These are phyloP conservation scores for Globisporangium lucens DNA, from an alignment of 352 stramenopile species.

Conservation along the genomic window DNA sequence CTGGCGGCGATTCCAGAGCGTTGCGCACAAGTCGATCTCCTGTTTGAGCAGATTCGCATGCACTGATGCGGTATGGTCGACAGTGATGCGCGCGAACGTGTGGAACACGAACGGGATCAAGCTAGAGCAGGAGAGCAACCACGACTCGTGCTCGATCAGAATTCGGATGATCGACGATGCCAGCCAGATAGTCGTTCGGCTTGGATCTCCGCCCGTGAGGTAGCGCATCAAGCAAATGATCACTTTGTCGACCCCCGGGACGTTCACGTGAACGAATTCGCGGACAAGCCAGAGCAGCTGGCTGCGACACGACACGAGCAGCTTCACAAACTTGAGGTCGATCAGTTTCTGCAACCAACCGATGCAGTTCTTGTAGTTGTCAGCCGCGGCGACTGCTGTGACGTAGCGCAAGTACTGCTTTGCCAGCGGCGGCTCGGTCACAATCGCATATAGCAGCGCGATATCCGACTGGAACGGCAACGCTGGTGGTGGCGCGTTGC, in stretches of 20 bases:
- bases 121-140: conserved; percentile 65
- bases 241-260: conserved; percentile 65
- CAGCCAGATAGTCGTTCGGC: conserved; percentile 72
- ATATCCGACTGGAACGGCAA: conserved; percentile 78
- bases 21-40: conserved; percentile 74
- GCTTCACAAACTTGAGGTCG: conserved; percentile 77
- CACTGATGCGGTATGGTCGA: conserved; percentile 52
- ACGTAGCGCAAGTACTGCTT: conserved; percentile 82
- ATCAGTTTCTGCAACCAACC: conserved; percentile 79
- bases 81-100: conserved; percentile 66
- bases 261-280: conserved; percentile 75
- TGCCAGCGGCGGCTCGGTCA: conserved; percentile 62
- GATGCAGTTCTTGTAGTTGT: conserved; percentile 80
- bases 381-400: conserved; percentile 41
- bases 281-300: conserved; percentile 79
- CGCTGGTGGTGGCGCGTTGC: conserved; percentile 14
- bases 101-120: conserved; percentile 84
- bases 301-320: conserved; percentile 68
- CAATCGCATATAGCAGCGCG: conserved; percentile 71
- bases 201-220: conserved; percentile 58
- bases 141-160: conserved; percentile 73
- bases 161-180: conserved; percentile 76
- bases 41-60: conserved; percentile 71
- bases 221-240: conserved; percentile 78
- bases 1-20: conserved; percentile 68